Evolutionary conservation across 2,329 filamentous ascomycete genomes (phyloP), one percentile per base, ranked within the genome.

Genomic region (Xenoacremonium recifei): DNA sequence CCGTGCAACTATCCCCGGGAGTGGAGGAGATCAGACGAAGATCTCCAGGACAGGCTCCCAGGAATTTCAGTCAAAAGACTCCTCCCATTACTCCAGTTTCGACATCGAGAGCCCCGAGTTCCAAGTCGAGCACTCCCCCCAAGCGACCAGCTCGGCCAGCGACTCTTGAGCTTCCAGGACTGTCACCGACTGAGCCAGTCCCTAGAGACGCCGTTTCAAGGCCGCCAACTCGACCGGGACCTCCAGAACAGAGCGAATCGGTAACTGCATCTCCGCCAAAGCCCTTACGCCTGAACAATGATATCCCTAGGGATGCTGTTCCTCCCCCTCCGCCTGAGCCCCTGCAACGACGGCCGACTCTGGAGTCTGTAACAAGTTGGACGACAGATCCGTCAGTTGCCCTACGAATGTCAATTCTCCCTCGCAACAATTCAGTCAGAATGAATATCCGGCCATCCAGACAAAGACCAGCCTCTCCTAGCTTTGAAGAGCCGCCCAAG

Each of bases 1-100:
- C 71, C 2, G 66, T 70, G 6, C 70, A 78, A 52, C 57, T 75
- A 6, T 80, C 77, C 4, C 77, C 77, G 0, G 70, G 68, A 3
- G 57, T 63, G 4, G 75, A 79, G 6, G 72, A 71, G 32, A 51
- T 80, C 20, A 69, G 76, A 10, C 69, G 73, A 49, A 66, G 78
- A 34, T 80, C 77, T 2, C 77, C 77, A 13, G 63, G 71, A 35
- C 64, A 71, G 7, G 51, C 60, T 5, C 47, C 47, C 29, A 11
- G 17, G n/a, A 15, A 6, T 9, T 31, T 31, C 29, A 15, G 6
- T 6, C 29, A 15, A 6, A 15, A 31, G n/a, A 9, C 29, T n/a
- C n/a, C 29, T 7, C 29, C 29, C 3, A 20, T 40, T 32, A 43
- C 39, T 27, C 32, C 29, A 31, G 13, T 31, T n/a, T 7, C 13